phyloP scores from a whole-genome alignment of 2,329 filamentous ascomycete species.

The Venturia aucupariae region DNA sequence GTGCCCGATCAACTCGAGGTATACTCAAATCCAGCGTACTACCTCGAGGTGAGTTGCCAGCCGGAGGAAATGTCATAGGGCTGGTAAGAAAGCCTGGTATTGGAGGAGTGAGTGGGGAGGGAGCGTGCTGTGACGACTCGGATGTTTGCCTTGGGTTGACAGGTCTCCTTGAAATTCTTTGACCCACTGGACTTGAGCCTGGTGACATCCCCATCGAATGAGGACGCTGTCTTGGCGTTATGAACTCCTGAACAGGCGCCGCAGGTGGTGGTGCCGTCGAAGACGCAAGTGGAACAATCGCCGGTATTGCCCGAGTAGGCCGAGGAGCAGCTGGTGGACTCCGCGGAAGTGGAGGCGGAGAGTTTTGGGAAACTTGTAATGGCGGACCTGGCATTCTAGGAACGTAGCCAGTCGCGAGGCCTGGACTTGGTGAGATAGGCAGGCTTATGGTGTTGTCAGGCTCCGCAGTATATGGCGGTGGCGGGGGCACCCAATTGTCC shows the following conservation, averaged over 20 bases:
- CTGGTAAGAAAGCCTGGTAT: background rate
- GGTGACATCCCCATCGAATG: background rate
- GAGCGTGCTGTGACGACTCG: background rate
- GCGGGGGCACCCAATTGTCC: constrained; percentile 80
- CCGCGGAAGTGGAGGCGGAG: background rate
- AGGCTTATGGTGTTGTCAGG: constrained; percentile 22
- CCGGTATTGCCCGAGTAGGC: background rate
- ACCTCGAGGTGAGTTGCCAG: background rate
- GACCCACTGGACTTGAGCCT: background rate
- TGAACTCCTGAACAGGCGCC: background rate
- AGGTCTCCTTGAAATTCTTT: constrained; percentile 5
- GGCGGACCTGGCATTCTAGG: background rate
- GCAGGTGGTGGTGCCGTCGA: background rate
- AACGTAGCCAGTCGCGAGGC: background rate
- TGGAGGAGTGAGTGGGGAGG: background rate
- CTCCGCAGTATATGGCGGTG: constrained; percentile 67
- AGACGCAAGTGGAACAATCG: background rate
- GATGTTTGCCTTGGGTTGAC: background rate
- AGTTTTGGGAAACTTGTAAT: background rate
- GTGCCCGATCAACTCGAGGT: background rate
- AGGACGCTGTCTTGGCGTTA: background rate
- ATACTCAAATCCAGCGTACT: background rate
- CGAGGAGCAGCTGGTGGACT: background rate
- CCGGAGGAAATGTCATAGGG: background rate
- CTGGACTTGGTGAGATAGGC: constrained; percentile 5